Evolutionary conservation across 768 basidiomycete genomes (phyloP), one percentile per base, ranked within the genome.

Genomic region (Boletus tomentosulus): DNA sequence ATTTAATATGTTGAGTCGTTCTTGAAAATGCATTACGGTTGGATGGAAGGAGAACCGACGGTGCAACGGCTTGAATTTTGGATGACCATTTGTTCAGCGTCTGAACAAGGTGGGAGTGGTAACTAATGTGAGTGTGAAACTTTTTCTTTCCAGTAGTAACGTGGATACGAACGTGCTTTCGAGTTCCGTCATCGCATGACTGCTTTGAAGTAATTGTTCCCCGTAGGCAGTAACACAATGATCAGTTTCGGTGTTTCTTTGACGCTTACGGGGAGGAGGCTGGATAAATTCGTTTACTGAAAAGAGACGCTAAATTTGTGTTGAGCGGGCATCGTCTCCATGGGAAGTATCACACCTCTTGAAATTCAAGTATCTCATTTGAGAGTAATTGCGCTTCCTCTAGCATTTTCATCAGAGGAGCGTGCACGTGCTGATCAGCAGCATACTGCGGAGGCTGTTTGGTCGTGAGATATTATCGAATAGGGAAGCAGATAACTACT

Each of bases 31-130:
- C 74, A 53, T 82, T 84, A n/a, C 82, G 81, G 59, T 82, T 87
- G 12, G 80, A 82, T 41, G 86, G 84, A 6, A 85, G 76, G 12
- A 90, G 81, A 39, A 79, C 85, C 7, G 86, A 84, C 11, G 92
- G 86, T 2, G 93, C 83, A 6, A 97, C 94, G 1, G 95, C 90
- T 63, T 94, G 90, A 37, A 98, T 89, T 74, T 98, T 99, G 25
- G 86, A 78, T 10, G 93, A 97, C 97, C 97, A 99, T 71, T 98
- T 98, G 37, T 80, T 75, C 25, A 99, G 78, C 2, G 90, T 94
- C 55, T 85, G 83, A 41, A 92, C 67, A 12, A 88, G 77, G 56
- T 87, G 77, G 3, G 85, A 80, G 66, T 94, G 92, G 46, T 88
- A 78, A 48, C 78, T 76, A 54, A 11, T 6, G 13, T 50, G 27